Evolutionary conservation across 768 basidiomycete species (phyloP), one percentile per base, ranked within the genome.

Genomic region (Tephrocybe sp.): DNA sequence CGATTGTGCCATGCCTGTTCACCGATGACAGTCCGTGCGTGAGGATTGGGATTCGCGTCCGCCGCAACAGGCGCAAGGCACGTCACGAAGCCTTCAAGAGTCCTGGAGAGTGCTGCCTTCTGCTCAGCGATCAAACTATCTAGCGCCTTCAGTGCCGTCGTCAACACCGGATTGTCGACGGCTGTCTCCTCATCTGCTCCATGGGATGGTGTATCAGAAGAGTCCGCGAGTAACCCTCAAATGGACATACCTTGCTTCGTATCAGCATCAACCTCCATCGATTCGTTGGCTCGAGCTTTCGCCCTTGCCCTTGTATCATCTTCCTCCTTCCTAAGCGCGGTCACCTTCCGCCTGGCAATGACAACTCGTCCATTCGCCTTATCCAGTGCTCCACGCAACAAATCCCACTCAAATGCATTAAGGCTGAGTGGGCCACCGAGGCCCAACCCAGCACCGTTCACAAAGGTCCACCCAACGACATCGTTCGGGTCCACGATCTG

Each of bases 401-500:
- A 62, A 62, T 93, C 88, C 95, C 94, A 98, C 65, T 93, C 85
- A 56, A 86, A 83, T 38, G 83, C 74, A 45, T 74, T 78, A 34
- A 61, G 32, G 20, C 56, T 53, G 26, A 60, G 33, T 15, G 60
- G 52, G 5, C 56, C 62, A 25, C 61, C 54, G 6, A 41, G 57
- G 15, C 53, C 66, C 21, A 65, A 56, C 6, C 64, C 65, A 8
- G 65, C 71, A 11, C 76, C 74, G 53, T 82, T 78, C 44, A 72
- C 64, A 67, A 98, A 96, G 15, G 87, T 82, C 88, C 90, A 96
- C 3, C 73, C 73, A 48, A 97, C 86, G 8, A 98, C 88, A 58
- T 99, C 95, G 14, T 85, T 84, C 0, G 95, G 93, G 60, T 98
- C 94, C 34, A 98, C 88, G 50, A 98, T 90, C 65, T 97, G 94